Base-by-base conservation (phyloP, 1,284 basidiomycete genomes). In the Veloboletus limbatus region DNA sequence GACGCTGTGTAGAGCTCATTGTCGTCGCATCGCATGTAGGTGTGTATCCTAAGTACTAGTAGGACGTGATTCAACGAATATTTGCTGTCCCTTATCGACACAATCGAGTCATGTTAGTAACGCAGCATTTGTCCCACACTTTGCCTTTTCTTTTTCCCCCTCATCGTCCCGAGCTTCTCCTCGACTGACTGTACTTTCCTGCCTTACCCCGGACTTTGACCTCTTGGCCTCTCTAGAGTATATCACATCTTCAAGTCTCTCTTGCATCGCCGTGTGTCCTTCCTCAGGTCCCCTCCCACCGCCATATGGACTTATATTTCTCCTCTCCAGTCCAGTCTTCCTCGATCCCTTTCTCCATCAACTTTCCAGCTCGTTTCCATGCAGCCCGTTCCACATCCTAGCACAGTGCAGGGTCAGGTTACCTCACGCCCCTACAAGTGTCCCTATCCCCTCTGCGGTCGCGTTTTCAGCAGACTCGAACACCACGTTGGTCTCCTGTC, bases 391-490 rank as follows among this genome's bases (percentile, higher is more conserved):
- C 22, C 45, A 5, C 47, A 36, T 7, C 45, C 53, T 16, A 32
- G 48, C n/a, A n/a, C n/a, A 18, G 11, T 45, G 0, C 57, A 66
- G 38, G 82, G 84, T 52, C 84, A 84, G 65, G 63, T 71, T 44
- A 71, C 76, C 26, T 78, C 89, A 2, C 76, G 92, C 45, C 94
- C 94, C 0, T 97, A 97, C 82, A 97, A 96, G 64, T 97, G 93
- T 67, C 92, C 92, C 34, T 96, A 93, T 67, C 84, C 84, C 0
- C 75, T 90, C n/a, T 96, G 93, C 62, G 90, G 90, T 40, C 77
- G 91, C 17, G 91, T 92, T 0, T 96, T 96, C 69, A 92, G 89
- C 65, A 76, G 93, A 48, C 78, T 96, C 17, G 93, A 96, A 68
- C 93, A 97, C 68, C 92, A 93, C 81, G 92, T 90, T n/a, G n/a